These are phyloP conservation scores for Tuber calosporum DNA, from an alignment of 495 filamentous ascomycete genomes.

Conservation along the genomic window DNA sequence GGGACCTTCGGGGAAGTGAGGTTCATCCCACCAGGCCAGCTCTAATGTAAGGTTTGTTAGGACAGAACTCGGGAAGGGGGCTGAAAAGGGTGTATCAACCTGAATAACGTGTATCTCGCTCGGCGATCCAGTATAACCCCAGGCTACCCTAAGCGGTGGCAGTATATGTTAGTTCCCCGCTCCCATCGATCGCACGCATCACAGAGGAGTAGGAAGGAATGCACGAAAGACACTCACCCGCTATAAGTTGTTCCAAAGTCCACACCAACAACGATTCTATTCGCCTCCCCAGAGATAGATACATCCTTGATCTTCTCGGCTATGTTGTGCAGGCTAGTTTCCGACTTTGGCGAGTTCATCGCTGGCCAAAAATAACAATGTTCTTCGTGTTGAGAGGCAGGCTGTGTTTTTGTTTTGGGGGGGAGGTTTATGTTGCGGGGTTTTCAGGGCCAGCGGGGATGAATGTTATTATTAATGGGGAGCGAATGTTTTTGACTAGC, in stretches of 20 bases:
- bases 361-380: slow-evolving; percentile 1
- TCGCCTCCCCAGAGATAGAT: slow-evolving; percentile 31
- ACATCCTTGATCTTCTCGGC: slow-evolving; percentile 34
- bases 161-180: neutral
- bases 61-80: slow-evolving; percentile 8
- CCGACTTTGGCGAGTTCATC: slow-evolving; percentile 26
- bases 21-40: slow-evolving; percentile 38
- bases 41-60: slow-evolving; percentile 27
- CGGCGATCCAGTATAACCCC: slow-evolving; percentile 38
- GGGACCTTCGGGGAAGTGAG: slow-evolving; percentile 37
- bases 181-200: neutral
- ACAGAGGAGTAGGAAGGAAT: neutral
- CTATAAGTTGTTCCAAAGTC: slow-evolving; percentile 68
- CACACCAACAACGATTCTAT: slow-evolving; percentile 57
- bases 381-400: slow-evolving; percentile 2
- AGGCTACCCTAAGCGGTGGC: slow-evolving; percentile 24
- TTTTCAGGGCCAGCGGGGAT: slow-evolving; percentile 6
- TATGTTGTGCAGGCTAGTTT: slow-evolving; percentile 24
- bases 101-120: slow-evolving; percentile 38
- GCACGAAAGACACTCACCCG: slow-evolving; percentile 47
- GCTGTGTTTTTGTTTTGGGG: slow-evolving; percentile 18
- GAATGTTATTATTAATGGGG: slow-evolving; percentile 9
- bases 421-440: slow-evolving; percentile 25
- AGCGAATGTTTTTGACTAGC: slow-evolving; percentile 27
- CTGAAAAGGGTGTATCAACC: slow-evolving; percentile 11